These are phyloP conservation scores for Metschnikowia vanudenii DNA, from an alignment of 805 yeast species.

Conservation along the genomic window DNA sequence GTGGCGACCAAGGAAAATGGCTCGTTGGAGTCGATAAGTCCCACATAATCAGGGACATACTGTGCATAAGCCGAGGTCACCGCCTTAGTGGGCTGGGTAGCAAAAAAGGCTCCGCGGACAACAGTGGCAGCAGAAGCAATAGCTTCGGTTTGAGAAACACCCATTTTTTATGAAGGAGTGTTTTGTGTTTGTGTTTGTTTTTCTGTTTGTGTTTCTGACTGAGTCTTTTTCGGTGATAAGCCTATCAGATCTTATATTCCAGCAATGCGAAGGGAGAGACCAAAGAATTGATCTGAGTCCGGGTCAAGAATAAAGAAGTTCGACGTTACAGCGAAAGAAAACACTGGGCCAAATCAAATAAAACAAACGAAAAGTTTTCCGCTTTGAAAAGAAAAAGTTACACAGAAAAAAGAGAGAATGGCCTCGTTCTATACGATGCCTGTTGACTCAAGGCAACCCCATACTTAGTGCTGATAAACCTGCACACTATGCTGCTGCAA, in stretches of 20 bases:
- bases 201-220: background rate
- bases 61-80: slow-evolving; percentile 33
- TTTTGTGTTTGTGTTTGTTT: background rate
- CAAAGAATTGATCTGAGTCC: background rate
- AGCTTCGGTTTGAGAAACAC: slow-evolving; percentile 18
- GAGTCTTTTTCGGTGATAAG: background rate
- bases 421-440: background rate
- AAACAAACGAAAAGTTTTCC: background rate
- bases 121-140: slow-evolving; percentile 23
- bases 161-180: slow-evolving; percentile 4
- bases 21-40: slow-evolving; percentile 49
- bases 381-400: background rate
- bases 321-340: no score
- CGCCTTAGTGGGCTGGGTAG: slow-evolving; percentile 48
- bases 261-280: background rate
- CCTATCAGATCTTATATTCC: background rate
- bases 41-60: slow-evolving; percentile 23
- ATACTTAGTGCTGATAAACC: slow-evolving; percentile 10
- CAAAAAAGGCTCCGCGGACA: slow-evolving; percentile 36
- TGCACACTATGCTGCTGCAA: slow-evolving; percentile 16
- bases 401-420: slow-evolving; percentile 1
- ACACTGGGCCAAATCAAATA: background rate
- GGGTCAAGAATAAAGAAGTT: no score
- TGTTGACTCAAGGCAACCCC: slow-evolving; percentile 8
- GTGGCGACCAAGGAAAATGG: slow-evolving; percentile 48